Percentiles rank a stretch among this genome's conserved stretches.
Evolutionary conservation across 768 basidiomycete species (phyloP).

Genomic region (Hypholoma sublateritium): DNA sequence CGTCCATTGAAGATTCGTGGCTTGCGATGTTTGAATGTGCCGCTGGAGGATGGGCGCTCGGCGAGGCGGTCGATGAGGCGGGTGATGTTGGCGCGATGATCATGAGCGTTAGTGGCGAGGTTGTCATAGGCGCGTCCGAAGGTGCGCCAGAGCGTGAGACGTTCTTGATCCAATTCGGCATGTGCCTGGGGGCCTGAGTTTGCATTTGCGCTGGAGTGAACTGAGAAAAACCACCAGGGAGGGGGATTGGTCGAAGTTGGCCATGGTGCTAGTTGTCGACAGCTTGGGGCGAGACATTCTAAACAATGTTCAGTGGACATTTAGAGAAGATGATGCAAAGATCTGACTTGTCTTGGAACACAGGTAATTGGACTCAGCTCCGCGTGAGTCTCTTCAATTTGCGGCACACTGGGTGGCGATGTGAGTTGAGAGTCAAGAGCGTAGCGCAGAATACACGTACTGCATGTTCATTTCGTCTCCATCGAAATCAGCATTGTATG

Average conservation of each 20-base stretch:
- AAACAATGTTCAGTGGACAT: neutral
- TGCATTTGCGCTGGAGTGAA: no score
- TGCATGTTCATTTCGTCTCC: slow-evolving; percentile 99
- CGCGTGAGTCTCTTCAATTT: slow-evolving; percentile 97
- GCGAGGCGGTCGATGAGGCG: neutral
- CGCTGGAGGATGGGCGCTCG: neutral
- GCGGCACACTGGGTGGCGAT: slow-evolving; percentile 70
- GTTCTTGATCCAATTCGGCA: neutral
- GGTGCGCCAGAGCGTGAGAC: neutral
- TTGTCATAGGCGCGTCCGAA: neutral
- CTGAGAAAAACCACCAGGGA: no score
- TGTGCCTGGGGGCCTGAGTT: no score
- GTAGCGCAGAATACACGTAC: slow-evolving; percentile 49
- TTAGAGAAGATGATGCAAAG: neutral
- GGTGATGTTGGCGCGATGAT: neutral
- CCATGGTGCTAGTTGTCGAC: no score
- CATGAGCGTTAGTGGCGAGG: neutral
- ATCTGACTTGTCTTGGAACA: slow-evolving; percentile 88
- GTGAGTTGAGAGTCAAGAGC: neutral
- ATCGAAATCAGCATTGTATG: slow-evolving; percentile 99
- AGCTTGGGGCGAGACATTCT: slow-evolving; percentile 99
- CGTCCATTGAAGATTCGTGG: neutral
- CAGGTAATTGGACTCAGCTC: slow-evolving; percentile 98
- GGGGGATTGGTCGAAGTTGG: no score
- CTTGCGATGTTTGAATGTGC: neutral